Conservation (phyloP, 108 stramenopile genomes). For the Craspedostauros australis region DNA sequence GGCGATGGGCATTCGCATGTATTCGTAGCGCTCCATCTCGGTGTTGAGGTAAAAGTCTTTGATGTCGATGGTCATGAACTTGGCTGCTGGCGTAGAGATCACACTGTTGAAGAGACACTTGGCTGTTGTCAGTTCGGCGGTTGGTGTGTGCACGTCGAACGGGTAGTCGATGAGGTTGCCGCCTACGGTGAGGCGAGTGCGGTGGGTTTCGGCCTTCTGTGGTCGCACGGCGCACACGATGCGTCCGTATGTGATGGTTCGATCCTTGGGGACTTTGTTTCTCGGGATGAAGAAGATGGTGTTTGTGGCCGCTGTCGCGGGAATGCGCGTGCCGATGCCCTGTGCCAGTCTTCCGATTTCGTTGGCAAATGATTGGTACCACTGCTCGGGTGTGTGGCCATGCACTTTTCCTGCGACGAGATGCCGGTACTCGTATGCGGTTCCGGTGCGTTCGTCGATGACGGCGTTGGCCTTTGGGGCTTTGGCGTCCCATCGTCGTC, state of each 20-base stretch:
- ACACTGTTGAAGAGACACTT: constrained; percentile 48
- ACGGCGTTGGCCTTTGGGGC: too few species aligned
- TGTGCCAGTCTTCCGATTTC: constrained; percentile 34
- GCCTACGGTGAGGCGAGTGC: constrained; percentile 25
- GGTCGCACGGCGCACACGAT: constrained; percentile 21
- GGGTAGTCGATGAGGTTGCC: constrained; percentile 31
- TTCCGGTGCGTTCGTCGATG: too few species aligned
- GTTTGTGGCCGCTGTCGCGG: too few species aligned
- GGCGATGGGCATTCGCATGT: constrained; percentile 13
- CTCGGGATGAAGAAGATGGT: constrained; percentile 25
- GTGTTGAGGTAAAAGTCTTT: constrained; percentile 41
- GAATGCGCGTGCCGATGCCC: constrained; percentile 17
- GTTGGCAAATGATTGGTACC: constrained; percentile 9
- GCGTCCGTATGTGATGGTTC: constrained; percentile 17
- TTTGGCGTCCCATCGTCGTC: too few species aligned
- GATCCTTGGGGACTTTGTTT: constrained; percentile 9
- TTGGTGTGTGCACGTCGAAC: constrained; percentile 18
- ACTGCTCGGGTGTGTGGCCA: too few species aligned
- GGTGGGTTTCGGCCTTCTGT: constrained; percentile 17
- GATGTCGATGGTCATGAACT: constrained; percentile 21
- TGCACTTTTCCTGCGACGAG: too few species aligned
- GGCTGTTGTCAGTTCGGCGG: constrained; percentile 27
- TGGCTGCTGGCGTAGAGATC: constrained; percentile 22
- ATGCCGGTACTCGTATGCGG: too few species aligned
- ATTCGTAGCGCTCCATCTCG: too few species aligned